A percentile compares a stretch with the other conserved stretches of the same genome.
phyloP scores from a whole-genome alignment of 257 asterid genomes.

The Plantago major region DNA sequence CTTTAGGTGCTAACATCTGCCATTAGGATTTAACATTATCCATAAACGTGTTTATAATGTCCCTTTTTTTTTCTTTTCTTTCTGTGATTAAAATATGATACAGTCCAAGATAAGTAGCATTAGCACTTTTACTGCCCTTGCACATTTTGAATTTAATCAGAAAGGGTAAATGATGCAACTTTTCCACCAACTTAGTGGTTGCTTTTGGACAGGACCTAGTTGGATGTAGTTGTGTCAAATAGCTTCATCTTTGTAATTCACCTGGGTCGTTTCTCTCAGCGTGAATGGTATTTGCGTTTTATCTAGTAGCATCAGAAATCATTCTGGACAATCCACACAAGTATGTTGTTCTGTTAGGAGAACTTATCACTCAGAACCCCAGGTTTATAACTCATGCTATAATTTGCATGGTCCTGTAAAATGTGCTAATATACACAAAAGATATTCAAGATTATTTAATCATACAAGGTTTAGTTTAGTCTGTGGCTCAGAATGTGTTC shows the following conservation, averaged over 20 bases:
- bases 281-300: background rate
- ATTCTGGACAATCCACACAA: background rate
- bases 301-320: background rate
- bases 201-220: constrained; percentile 19
- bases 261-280: background rate
- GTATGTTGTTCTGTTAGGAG: too few species aligned
- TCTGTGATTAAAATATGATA: constrained; percentile 8
- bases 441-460: too few species aligned
- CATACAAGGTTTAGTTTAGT: too few species aligned
- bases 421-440: too few species aligned
- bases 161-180: constrained; percentile 14
- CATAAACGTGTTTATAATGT: constrained; percentile 11
- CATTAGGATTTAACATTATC: constrained; percentile 15
- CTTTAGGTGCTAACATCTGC: constrained; percentile 5
- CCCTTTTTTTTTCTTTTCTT: background rate
- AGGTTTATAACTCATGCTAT: too few species aligned
- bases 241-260: constrained; percentile 17
- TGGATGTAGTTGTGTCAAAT: constrained; percentile 17
- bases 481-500: too few species aligned
- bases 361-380: too few species aligned
- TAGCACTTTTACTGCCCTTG: constrained; percentile 1
- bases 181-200: constrained; percentile 21
- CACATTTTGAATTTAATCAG: constrained; percentile 7
- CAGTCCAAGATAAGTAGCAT: constrained; percentile 4
- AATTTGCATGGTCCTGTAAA: too few species aligned